These are phyloP conservation scores for Hymenoscyphus fraxineus DNA, from an alignment of 2,329 filamentous ascomycete genomes.

Conservation along the genomic window DNA sequence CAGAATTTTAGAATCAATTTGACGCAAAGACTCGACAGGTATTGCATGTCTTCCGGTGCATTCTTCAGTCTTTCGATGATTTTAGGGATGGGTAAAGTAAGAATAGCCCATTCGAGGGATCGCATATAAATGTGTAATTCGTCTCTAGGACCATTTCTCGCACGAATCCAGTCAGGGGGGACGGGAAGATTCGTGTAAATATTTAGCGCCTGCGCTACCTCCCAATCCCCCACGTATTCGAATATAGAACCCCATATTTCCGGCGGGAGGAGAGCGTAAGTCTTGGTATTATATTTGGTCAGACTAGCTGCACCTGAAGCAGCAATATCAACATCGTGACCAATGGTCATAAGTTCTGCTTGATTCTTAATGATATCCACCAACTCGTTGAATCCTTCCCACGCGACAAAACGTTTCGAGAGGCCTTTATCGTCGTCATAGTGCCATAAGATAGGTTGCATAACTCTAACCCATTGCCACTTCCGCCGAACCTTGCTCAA, in stretches of 20 bases:
- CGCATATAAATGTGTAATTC: constrained; percentile 69
- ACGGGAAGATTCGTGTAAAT: constrained; percentile 74
- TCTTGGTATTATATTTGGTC: constrained; percentile 40
- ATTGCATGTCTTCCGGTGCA: constrained; percentile 64
- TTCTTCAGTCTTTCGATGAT: constrained; percentile 71
- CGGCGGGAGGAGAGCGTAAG: constrained; percentile 58
- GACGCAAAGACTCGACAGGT: constrained; percentile 75
- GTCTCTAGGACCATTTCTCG: constrained; percentile 57
- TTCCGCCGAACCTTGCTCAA: constrained; percentile 77
- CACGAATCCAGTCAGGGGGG: constrained; percentile 67
- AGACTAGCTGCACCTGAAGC: constrained; percentile 38
- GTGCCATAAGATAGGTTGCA: constrained; percentile 79
- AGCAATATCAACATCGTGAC: constrained; percentile 56
- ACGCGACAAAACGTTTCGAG: constrained; percentile 53
- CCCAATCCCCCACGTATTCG: constrained; percentile 84
- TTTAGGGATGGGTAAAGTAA: constrained; percentile 65
- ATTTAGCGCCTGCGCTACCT: constrained; percentile 75
- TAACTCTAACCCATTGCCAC: constrained; percentile 82
- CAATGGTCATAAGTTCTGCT: constrained; percentile 69
- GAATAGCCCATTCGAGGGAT: constrained; percentile 79
- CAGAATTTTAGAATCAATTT: constrained; percentile 91
- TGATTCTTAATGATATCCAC: constrained; percentile 73
- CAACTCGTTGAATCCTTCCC: constrained; percentile 67
- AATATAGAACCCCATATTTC: constrained; percentile 90
- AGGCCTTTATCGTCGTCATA: constrained; percentile 56